phyloP scores from a whole-genome alignment of 768 basidiomycete species.

The Leccinum aurantiacum region DNA sequence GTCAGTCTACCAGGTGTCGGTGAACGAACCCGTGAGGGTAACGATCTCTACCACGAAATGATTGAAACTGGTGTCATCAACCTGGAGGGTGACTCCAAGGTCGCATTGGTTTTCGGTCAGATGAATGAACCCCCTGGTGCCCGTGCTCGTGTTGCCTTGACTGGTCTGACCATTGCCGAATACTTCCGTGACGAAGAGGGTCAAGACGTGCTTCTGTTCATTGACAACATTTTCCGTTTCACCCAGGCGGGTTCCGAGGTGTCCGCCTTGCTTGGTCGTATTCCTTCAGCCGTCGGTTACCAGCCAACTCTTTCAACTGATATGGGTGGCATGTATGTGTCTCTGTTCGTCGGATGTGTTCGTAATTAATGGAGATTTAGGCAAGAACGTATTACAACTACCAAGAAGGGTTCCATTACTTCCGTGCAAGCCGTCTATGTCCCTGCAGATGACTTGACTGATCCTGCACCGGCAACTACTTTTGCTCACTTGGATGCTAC shows the following conservation, averaged over 20 bases:
- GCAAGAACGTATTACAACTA: conserved; percentile 99
- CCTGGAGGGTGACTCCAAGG: conserved; percentile 99
- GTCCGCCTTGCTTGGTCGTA: conserved; percentile 99
- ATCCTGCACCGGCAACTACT: conserved; percentile 98
- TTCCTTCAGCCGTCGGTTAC: conserved; percentile 99
- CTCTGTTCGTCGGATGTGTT: neutral
- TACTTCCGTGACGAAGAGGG: conserved; percentile 99
- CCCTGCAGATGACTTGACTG: conserved; percentile 99
- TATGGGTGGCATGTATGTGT: conserved; percentile 96
- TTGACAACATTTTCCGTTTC: conserved; percentile 99
- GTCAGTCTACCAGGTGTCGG: conserved; percentile 74
- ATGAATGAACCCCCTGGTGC: conserved; percentile 99
- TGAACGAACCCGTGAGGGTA: conserved; percentile 99
- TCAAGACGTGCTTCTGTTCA: conserved; percentile 99
- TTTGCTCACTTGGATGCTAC: conserved; percentile 99
- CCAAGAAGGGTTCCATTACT: conserved; percentile 99
- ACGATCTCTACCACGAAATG: conserved; percentile 99
- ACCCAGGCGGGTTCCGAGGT: conserved; percentile 99
- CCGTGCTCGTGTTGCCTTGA: conserved; percentile 99
- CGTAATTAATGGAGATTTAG: conserved; percentile 37
- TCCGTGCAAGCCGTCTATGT: conserved; percentile 99
- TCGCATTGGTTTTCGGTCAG: conserved; percentile 99
- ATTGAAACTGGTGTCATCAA: conserved; percentile 99
- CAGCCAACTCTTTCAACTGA: conserved; percentile 99
- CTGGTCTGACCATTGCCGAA: conserved; percentile 98